Evolutionary conservation across 176 grass and related monocot species (phyloP), one percentile per base, ranked within the genome.

Genomic region (Neostapfia colusana): DNA sequence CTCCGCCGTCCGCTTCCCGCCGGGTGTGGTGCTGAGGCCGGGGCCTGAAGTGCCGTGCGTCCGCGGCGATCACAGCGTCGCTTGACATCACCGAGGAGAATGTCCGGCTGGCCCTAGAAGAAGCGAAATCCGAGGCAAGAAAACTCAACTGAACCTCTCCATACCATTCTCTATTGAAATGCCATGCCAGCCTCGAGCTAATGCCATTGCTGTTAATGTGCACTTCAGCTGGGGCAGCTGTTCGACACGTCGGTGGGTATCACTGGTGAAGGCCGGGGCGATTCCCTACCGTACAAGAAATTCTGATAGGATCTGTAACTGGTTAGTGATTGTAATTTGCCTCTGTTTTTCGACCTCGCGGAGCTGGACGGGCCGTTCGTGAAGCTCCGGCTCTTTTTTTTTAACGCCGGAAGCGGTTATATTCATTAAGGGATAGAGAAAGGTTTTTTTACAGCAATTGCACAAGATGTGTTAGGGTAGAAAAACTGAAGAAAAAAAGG

Each of bases 61-160:
- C 66, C 11, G 42, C 64, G 14, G 26, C 73, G 66, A 79, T 90
- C 66, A 75, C 87, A 16, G 70, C 85, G 59, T 86, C 79, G 60
- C 91, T 98, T 69, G 95, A 98, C 89, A 81, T 98, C 18, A 98
- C 82, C 5, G 91, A 98, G 82, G 95, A 94, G 26, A 98, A 94
- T 78, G 82, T 98, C 62, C 78, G 79, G 66, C 79, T 74, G 65
- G 89, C 83, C 69, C 62, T 98, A 27, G 73, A 51, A 26, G 95
- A 98, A 43, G 83, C 91, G 23, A 94, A 86, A 86, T 76, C 82
- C 0, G 91, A 94, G 95, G 95, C 69, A 69, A 83, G 69, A 1
- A 0, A 10, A 11, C 16, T 1, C 20, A 13, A 54, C 56, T 10
- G 9, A n/a, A 28, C 51, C 1, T 21, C 14, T 7, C 16, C 2